Percentiles rank a stretch among this genome's conserved stretches.
Evolutionary conservation across 2,329 filamentous ascomycete genomes (phyloP).

Genomic region (Coleophoma cylindrospora): DNA sequence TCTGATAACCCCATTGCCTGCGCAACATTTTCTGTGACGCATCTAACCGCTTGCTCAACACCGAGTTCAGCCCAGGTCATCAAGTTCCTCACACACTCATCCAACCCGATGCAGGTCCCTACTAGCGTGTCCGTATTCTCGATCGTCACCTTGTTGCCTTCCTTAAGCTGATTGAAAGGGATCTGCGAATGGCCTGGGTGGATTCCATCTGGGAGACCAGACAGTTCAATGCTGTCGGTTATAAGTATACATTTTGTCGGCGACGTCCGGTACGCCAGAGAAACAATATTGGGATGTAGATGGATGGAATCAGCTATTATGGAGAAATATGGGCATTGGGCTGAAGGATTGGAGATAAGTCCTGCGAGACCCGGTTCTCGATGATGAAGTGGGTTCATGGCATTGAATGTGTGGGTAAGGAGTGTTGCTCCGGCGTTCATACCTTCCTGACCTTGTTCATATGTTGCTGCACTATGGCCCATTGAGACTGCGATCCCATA

Average conservation of each 20-base stretch:
- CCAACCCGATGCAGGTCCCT: conserved; percentile 44
- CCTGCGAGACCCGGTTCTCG: conserved; percentile 42
- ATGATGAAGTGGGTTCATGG: conserved; percentile 45
- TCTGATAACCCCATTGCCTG: conserved; percentile 16
- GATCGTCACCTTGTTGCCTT: conserved; percentile 42
- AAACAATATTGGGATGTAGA: conserved; percentile 42
- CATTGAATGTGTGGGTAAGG: conserved; percentile 50
- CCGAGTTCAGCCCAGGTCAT: conserved; percentile 19
- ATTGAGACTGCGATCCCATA: conserved; percentile 22
- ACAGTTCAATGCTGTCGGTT: conserved; percentile 49
- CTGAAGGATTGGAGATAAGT: conserved; percentile 23
- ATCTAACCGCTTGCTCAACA: conserved; percentile 19
- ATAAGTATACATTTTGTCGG: conserved; percentile 43
- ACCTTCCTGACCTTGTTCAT: conserved; percentile 37
- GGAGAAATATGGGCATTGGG: conserved; percentile 37
- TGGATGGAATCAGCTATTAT: conserved; percentile 50
- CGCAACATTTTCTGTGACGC: conserved; percentile 24
- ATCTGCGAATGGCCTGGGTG: conserved; percentile 49
- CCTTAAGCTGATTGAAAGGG: conserved; percentile 40
- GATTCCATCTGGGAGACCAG: conserved; percentile 43
- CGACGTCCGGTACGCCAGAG: conserved; percentile 40
- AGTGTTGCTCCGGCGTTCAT: conserved; percentile 42
- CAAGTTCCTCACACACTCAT: conserved; percentile 41
- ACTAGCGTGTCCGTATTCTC: conserved; percentile 47
- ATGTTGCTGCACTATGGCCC: conserved; percentile 42